These are phyloP conservation scores for Ogataea pignaliae DNA, from an alignment of 805 yeast genomes.

Conservation along the genomic window DNA sequence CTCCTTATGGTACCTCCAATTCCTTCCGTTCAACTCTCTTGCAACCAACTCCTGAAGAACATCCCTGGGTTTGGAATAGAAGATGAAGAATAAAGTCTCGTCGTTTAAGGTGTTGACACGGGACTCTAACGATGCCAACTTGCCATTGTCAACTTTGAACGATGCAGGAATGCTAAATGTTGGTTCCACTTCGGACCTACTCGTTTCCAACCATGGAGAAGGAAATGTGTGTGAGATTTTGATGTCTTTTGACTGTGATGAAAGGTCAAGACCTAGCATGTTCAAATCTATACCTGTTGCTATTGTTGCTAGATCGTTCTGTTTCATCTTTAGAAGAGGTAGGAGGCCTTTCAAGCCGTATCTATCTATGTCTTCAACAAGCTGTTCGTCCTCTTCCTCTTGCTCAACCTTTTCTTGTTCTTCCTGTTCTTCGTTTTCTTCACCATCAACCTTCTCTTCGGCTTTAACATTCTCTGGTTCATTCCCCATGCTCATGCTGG, in stretches of 20 bases:
- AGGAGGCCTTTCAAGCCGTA: slow-evolving; percentile 67
- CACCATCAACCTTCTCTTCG: no score
- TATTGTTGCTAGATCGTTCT: slow-evolving; percentile 56
- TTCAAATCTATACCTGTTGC: slow-evolving; percentile 75
- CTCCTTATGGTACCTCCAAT: slow-evolving; percentile 97
- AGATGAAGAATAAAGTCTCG: slow-evolving; percentile 88
- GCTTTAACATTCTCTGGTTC: no score
- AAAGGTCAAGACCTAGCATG: slow-evolving; percentile 59
- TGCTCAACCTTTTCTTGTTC: not conserved
- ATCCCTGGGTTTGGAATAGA: slow-evolving; percentile 91
- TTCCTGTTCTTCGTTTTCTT: no score
- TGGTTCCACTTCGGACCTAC: slow-evolving; percentile 88
- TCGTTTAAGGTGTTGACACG: slow-evolving; percentile 67
- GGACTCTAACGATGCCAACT: slow-evolving; percentile 25
- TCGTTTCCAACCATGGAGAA: slow-evolving; percentile 94
- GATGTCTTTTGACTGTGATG: slow-evolving; percentile 32
- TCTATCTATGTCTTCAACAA: slow-evolving; percentile 44
- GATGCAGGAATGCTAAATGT: slow-evolving; percentile 60
- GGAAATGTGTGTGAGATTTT: slow-evolving; percentile 63
- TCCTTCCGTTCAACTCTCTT: slow-evolving; percentile 81
- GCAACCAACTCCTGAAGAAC: slow-evolving; percentile 92
- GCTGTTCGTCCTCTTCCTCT: not conserved
- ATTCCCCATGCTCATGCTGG: no score
- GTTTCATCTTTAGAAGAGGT: slow-evolving; percentile 57
- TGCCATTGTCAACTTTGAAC: slow-evolving; percentile 31